Conservation (phyloP, 1,284 basidiomycete species). For the Apiotrichum mycotoxinovorans region DNA sequence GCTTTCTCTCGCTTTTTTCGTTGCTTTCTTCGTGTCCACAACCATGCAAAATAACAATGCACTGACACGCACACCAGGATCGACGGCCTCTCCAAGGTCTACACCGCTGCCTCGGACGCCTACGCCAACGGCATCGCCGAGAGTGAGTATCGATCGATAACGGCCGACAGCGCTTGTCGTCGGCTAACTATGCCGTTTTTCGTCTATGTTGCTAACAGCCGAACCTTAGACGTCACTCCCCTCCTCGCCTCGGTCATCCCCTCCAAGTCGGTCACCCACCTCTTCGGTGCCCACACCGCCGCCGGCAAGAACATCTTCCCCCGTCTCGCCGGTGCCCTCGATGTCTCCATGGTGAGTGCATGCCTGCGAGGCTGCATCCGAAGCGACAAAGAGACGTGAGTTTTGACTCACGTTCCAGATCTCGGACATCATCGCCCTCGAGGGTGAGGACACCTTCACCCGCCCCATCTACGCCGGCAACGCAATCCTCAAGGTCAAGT, state of each 20-base stretch:
- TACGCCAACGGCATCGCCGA: slow-evolving; percentile 52
- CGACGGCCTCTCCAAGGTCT: slow-evolving; percentile 51
- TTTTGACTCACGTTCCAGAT: slow-evolving; percentile 50
- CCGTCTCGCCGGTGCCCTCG: slow-evolving; percentile 81
- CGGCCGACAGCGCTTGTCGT: neutral
- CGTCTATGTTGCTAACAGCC: slow-evolving; percentile 3
- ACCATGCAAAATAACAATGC: neutral
- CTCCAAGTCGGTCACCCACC: slow-evolving; percentile 65
- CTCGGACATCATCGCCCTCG: slow-evolving; percentile 87
- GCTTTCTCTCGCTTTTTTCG: neutral
- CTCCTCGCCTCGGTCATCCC: slow-evolving; percentile 55
- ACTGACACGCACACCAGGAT: slow-evolving; percentile 32
- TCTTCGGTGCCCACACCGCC: slow-evolving; percentile 76
- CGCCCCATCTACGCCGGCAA: slow-evolving; percentile 98
- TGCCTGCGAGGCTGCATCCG: neutral
- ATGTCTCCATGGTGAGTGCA: slow-evolving; percentile 59
- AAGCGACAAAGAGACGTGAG: neutral
- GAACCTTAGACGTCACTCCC: slow-evolving; percentile 53
- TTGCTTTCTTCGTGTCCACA: neutral
- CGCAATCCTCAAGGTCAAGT: slow-evolving; percentile 88
- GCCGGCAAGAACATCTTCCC: slow-evolving; percentile 74
- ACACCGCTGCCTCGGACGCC: slow-evolving; percentile 49
- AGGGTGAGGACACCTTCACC: slow-evolving; percentile 73
- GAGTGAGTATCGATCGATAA: slow-evolving; percentile 33
- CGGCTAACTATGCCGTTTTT: neutral